Conservation (phyloP, 345 rosid species). For the Linum usitatissimum region DNA sequence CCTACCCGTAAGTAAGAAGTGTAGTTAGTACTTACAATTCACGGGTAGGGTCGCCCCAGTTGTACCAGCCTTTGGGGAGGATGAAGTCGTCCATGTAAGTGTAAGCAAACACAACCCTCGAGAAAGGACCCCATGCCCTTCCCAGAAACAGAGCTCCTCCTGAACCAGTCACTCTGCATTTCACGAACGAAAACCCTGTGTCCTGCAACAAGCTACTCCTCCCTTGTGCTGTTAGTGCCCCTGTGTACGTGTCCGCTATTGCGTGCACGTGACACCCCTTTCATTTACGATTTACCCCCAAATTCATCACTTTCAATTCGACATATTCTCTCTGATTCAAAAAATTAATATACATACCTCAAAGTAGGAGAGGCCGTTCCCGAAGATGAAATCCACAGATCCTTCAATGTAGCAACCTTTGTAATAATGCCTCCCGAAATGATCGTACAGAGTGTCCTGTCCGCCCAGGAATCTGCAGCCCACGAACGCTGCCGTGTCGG, state of each 20-base stretch:
- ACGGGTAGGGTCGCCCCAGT: conserved; percentile 92
- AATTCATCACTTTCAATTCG: no score
- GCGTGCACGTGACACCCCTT: conserved; percentile 93
- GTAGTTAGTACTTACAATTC: conserved; percentile 75
- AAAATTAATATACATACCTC: no score
- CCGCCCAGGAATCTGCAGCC: conserved; percentile 87
- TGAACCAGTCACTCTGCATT: conserved; percentile 92
- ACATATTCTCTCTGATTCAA: no score
- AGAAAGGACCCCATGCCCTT: conserved; percentile 97
- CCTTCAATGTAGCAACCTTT: conserved; percentile 94
- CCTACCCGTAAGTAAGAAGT: no score
- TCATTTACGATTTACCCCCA: no score
- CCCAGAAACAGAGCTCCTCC: conserved; percentile 78
- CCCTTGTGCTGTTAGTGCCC: conserved; percentile 77
- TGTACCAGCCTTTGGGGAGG: conserved; percentile 89
- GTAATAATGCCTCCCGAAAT: conserved; percentile 85
- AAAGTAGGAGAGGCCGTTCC: conserved; percentile 81
- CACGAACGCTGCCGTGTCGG: conserved; percentile 63
- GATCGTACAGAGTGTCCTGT: conserved; percentile 92
- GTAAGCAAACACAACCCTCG: conserved; percentile 90
- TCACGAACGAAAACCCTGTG: conserved; percentile 94
- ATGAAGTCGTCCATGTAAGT: conserved; percentile 92
- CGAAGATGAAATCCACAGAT: conserved; percentile 89
- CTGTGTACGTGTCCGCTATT: conserved; percentile 46
- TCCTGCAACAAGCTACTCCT: conserved; percentile 72